These are phyloP conservation scores for Heliosperma pusillum DNA, from an alignment of 148 eudicot genomes.

Conservation along the genomic window DNA sequence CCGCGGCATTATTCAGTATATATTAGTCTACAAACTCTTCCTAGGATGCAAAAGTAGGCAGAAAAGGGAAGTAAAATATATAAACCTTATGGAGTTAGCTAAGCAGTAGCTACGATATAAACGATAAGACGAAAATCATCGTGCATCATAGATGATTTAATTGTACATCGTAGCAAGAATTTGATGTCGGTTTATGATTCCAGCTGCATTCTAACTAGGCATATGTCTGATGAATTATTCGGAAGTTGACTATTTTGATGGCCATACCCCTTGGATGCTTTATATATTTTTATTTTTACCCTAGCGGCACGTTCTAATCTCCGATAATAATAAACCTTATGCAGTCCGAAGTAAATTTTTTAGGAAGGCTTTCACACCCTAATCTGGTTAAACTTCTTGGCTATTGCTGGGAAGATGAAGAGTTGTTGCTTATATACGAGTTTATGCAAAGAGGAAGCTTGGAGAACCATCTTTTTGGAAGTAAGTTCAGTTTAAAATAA, in stretches of 20 bases:
- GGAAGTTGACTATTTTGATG: background rate
- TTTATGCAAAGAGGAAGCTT: conserved; percentile 57
- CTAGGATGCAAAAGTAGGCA: background rate
- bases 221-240: background rate
- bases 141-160: background rate
- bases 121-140: background rate
- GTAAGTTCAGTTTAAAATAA: conserved; percentile 30
- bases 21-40: background rate
- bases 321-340: conserved; percentile 10
- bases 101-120: background rate
- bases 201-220: background rate
- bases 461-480: conserved; percentile 58
- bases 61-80: background rate
- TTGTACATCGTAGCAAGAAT: background rate
- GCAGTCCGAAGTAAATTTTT: conserved; percentile 62
- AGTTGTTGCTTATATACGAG: conserved; percentile 54
- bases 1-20: background rate
- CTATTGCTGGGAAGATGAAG: conserved; percentile 56
- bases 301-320: background rate
- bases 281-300: background rate
- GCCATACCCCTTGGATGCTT: background rate
- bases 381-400: conserved; percentile 56
- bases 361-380: conserved; percentile 56
- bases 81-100: background rate
- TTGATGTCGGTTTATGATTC: conserved; percentile 5